Conservation (phyloP, 1,284 basidiomycete genomes). For the Microbotryomycetes sp. region DNA sequence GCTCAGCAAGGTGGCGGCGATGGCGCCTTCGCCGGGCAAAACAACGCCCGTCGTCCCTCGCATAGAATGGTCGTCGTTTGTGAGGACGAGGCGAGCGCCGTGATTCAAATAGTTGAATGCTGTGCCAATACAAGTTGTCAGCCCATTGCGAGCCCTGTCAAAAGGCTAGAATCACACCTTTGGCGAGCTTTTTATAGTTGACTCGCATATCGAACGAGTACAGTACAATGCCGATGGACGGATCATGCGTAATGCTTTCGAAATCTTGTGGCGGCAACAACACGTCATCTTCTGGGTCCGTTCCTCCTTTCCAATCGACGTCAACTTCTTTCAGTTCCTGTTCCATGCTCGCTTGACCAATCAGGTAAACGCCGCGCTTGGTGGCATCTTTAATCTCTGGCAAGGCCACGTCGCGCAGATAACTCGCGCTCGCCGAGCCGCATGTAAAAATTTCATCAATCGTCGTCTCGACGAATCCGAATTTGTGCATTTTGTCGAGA, state of each 20-base stretch:
- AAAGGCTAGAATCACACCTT: too few relatives aligned
- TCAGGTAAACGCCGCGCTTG: conserved; percentile 56
- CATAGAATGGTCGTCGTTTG: conserved; percentile 84
- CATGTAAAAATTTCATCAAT: conserved; percentile 95
- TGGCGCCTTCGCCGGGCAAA: conserved; percentile 55
- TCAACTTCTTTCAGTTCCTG: conserved; percentile 84
- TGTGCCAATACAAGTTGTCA: neutral
- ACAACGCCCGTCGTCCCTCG: neutral
- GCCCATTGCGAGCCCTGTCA: too few relatives aligned
- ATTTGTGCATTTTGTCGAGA: conserved; percentile 81
- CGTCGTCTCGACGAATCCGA: conserved; percentile 64
- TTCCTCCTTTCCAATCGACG: conserved; percentile 72
- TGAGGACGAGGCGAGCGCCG: conserved; percentile 75
- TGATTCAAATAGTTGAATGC: conserved; percentile 86
- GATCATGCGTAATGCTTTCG: conserved; percentile 59
- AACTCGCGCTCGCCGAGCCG: conserved; percentile 87
- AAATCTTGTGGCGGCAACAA: conserved; percentile 64
- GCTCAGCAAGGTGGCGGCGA: conserved; percentile 73
- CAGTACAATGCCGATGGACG: conserved; percentile 76
- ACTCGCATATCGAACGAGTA: conserved; percentile 46
- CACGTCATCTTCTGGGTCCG: conserved; percentile 72
- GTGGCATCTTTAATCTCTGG: conserved; percentile 2
- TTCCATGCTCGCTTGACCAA: conserved; percentile 86
- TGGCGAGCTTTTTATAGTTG: conserved; percentile 79
- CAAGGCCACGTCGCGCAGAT: conserved; percentile 80